phyloP scores from a whole-genome alignment of 164 flowering plant species.

The Dillenia suffruticosa region DNA sequence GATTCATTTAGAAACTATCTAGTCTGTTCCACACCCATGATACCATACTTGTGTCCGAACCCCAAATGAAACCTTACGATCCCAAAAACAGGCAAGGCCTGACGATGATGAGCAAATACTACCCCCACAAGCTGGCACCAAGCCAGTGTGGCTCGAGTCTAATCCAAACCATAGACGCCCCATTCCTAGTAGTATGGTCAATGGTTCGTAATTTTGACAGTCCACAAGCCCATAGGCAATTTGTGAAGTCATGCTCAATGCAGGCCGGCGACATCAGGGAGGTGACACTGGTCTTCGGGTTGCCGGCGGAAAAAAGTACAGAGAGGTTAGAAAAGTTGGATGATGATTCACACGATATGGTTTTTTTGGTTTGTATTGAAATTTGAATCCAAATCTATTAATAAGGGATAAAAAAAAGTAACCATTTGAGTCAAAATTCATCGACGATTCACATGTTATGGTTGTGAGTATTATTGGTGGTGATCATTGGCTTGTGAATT shows the following conservation, averaged over 20 bases:
- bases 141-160: constrained; percentile 32
- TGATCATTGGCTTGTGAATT: constrained; percentile 36
- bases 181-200: constrained; percentile 37
- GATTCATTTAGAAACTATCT: too few species aligned
- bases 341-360: too few species aligned
- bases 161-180: constrained; percentile 29
- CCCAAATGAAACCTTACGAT: too few species aligned
- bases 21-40: too few species aligned
- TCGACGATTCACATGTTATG: constrained; percentile 25
- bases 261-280: constrained; percentile 20
- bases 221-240: constrained; percentile 42
- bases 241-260: constrained; percentile 28
- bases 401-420: too few species aligned
- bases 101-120: constrained; percentile 16
- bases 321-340: constrained; percentile 39
- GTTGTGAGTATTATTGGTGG: constrained; percentile 33
- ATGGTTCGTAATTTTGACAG: constrained; percentile 33
- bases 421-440: too few species aligned
- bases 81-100: too few species aligned
- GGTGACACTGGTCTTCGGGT: constrained; percentile 26
- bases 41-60: too few species aligned
- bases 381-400: too few species aligned
- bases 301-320: constrained; percentile 27
- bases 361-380: too few species aligned
- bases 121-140: constrained; percentile 10